Evolutionary conservation across 2,329 filamentous ascomycete genomes (phyloP), one percentile per base, ranked within the genome.

Genomic region (Aphanocladium album): DNA sequence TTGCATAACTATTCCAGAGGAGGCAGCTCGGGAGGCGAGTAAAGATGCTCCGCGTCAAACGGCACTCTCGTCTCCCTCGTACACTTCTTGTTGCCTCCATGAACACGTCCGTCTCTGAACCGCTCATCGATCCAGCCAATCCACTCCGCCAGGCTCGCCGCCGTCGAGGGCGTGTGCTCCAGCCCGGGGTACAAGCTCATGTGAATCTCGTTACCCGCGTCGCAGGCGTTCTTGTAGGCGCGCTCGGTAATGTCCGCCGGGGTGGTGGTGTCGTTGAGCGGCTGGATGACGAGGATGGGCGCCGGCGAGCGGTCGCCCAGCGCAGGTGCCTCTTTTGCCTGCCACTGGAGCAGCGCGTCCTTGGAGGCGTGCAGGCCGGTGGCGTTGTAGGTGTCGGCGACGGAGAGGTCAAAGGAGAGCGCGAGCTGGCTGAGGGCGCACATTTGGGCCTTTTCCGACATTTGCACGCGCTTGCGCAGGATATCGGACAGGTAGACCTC

Each of bases 201-300:
- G 23, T 64, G 63, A 14, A 63, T 50, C 50, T 60, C 39, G 41
- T 63, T 64, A 11, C 63, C 62, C 3, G 14, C 47, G 9, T 33
- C 9, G 49, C 62, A 64, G 17, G 62, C 30, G 1, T 27, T 35
- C 16, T 50, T 17, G 45, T 47, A 60, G 6, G 63, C 63, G 27
- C 23, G 2, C 17, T 19, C 17, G 14, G 62, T 63, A 41, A 53
- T 63, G 2, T 25, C 30, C 9, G 50, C 17, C 60, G 55, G 50
- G 23, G 62, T 57, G 23, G 62, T 55, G 23, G 53, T 61, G 50
- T 64, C 63, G 14, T 51, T 52, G n/a, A 39, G 19, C 21, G 60
- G 56, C 33, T 64, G 62, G 7, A 64, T 25, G 7, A 64, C 60
- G 19, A 64, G 45, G n/a, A 64, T 60, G 8, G 63, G 63, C 46